Conservation (phyloP, 192 early-diverging fungal species). For the Backusella mclennaniae region DNA sequence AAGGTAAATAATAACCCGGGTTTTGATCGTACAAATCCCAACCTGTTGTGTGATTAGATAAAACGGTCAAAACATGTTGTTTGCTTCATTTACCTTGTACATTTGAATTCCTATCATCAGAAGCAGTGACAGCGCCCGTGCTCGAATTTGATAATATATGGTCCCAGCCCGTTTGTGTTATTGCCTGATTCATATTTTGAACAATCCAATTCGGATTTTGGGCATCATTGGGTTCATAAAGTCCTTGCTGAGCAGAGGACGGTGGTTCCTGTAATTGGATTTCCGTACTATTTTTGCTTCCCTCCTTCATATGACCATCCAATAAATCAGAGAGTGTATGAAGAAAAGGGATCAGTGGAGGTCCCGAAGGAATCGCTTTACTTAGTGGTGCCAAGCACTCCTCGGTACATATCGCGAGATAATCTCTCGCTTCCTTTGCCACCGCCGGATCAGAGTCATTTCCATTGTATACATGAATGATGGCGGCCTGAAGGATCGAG, state of each 20-base stretch:
- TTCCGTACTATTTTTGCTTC: not conserved
- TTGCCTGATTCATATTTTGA: not conserved
- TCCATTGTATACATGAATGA: slow-evolving; percentile 32
- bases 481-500: slow-evolving; percentile 23
- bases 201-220: not conserved
- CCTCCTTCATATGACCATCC: not conserved
- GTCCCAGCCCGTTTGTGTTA: not conserved
- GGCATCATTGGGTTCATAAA: not conserved
- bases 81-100: not conserved
- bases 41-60: not conserved
- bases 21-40: not conserved
- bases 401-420: slow-evolving; percentile 17
- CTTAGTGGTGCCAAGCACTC: slow-evolving; percentile 22
- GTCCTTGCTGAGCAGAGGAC: not conserved
- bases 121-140: not conserved
- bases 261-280: not conserved
- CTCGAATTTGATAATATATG: not conserved
- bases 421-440: slow-evolving; percentile 11
- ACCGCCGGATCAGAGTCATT: slow-evolving; percentile 1
- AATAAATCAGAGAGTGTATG: not conserved
- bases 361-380: slow-evolving; percentile 11
- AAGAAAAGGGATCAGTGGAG: slow-evolving; percentile 10
- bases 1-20: not conserved
- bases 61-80: not conserved
- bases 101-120: not conserved